Base-by-base conservation (phyloP, 441 rosid species). In the Manihot esculenta region DNA sequence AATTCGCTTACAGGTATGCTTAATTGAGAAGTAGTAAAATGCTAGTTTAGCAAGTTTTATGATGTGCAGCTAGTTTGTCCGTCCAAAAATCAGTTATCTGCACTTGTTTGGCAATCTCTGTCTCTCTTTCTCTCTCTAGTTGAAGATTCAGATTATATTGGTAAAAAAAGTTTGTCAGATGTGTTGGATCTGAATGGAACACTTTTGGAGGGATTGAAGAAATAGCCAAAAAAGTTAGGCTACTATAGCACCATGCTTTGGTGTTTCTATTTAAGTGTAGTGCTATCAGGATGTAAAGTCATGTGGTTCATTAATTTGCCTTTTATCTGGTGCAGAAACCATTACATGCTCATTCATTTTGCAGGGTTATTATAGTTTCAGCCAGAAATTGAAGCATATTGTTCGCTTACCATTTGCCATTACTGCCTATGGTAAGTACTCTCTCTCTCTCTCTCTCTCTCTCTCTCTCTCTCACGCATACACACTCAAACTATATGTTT, bases 321-420 rank as follows among this genome's bases (percentile, higher is more conserved):
- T 38, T 57, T 42, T 58, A 21, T 44, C 64, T 69, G 41, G 53
- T 42, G 42, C 71, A 51, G 71, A 73, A 62, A 65, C 50, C 21
- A 38, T 77, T 38, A 62, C 67, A 57, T 79, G 64, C 44, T 68
- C 38, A 20, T 62, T 74, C 67, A 15, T 76, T 76, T 73, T 82
- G 78, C 74, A 94, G 94, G 97, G 97, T 59, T 94, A 94, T 77
- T 94, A 92, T 80, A 92, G 96, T 86, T 94, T 92, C 87, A 94
- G 99, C 82, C 96, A 92, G 87, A 94, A 94, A 84, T 79, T 94
- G 84, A 92, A 94, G 95, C 92, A 94, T 79, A 77, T 94, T 76
- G 97, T 92, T 72, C 96, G 94, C 50, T 84, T 92, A 55, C 96
- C 97, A 47, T 94, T 94, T 81, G 97, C 97, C 66, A 83, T 92